These are phyloP conservation scores for Macrophomina phaseolina DNA, from an alignment of 2,329 filamentous ascomycete species.

Conservation along the genomic window DNA sequence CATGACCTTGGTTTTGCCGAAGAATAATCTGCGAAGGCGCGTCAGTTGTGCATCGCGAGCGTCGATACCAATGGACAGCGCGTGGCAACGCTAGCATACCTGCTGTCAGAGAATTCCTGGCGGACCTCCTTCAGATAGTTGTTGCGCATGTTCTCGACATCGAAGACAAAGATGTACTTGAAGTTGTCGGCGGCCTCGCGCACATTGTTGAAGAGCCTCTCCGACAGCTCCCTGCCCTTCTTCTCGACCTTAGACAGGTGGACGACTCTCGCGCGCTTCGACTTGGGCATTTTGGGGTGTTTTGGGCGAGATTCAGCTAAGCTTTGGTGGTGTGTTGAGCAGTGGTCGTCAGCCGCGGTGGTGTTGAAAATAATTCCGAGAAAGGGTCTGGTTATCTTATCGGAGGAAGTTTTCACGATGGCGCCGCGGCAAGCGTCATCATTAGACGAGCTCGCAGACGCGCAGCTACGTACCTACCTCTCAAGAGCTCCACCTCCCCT, in stretches of 20 bases:
- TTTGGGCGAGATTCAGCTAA: conserved; percentile 8
- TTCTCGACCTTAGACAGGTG: conserved; percentile 91
- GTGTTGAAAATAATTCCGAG: conserved; percentile 28
- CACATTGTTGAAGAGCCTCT: conserved; percentile 86
- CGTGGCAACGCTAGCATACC: conserved; percentile 60
- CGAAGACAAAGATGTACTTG: conserved; percentile 91
- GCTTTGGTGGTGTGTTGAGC: conserved; percentile 4
- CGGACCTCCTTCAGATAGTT: conserved; percentile 92
- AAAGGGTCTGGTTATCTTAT: conserved; percentile 25
- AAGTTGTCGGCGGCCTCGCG: conserved; percentile 84
- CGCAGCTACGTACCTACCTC: background rate
- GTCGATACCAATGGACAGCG: background rate
- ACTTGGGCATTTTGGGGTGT: conserved; percentile 80
- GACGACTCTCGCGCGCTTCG: conserved; percentile 87
- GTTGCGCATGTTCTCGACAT: conserved; percentile 97
- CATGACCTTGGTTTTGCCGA: conserved; percentile 99
- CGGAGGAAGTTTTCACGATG: conserved; percentile 27
- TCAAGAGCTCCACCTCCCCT: conserved; percentile 10
- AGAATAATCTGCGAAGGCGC: conserved; percentile 68
- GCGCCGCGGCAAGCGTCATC: conserved; percentile 16
- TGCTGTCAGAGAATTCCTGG: conserved; percentile 80
- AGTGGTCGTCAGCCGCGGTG: conserved; percentile 2
- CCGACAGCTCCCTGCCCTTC: conserved; percentile 89
- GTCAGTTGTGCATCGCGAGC: conserved; percentile 8
- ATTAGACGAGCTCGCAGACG: conserved; percentile 15